Evolutionary conservation across 1,139 yeast genomes (phyloP).

Genomic region (Nakaseomyces uthaithaninus): DNA sequence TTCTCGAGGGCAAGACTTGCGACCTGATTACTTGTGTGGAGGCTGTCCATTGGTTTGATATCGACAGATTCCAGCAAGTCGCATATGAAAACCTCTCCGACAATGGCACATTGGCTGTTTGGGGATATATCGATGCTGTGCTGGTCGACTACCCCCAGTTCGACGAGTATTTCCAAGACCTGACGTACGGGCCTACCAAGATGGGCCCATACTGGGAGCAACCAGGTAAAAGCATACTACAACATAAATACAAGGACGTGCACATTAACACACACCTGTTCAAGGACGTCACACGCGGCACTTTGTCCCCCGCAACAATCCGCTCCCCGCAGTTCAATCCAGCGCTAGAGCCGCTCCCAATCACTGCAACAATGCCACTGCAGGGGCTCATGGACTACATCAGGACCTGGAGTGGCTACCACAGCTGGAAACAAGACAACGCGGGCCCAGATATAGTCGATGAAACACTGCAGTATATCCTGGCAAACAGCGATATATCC

Average conservation of each 20-base stretch:
- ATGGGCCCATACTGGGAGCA: constrained; percentile 68
- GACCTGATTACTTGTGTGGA: constrained; percentile 68
- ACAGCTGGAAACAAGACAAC: constrained; percentile 43
- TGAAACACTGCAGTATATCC: constrained; percentile 20
- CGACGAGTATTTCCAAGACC: constrained; percentile 33
- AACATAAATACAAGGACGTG: constrained; percentile 38
- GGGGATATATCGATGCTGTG: constrained; percentile 70
- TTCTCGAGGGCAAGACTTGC: constrained; percentile 30
- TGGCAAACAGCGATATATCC: constrained; percentile 29
- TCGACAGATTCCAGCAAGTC: constrained; percentile 43
- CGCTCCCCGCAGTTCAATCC: constrained; percentile 11
- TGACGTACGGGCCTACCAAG: constrained; percentile 35
- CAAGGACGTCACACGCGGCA: constrained; percentile 36
- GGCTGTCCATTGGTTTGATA: constrained; percentile 70
- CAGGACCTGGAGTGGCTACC: constrained; percentile 63
- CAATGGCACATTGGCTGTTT: constrained; percentile 59
- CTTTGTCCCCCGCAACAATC: constrained; percentile 33
- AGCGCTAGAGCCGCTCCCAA: constrained; percentile 32
- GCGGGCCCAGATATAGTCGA: constrained; percentile 19
- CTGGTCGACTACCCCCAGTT: constrained; percentile 36
- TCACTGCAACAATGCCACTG: constrained; percentile 39
- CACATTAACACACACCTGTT: constrained; percentile 38
- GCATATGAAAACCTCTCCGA: constrained; percentile 45
- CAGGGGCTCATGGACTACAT: constrained; percentile 43
- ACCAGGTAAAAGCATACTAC: constrained; percentile 53